Percentiles rank a stretch among this genome's conserved stretches.
Evolutionary conservation across 208 protist genomes (phyloP).

Genomic region (Leishmania gerbilli): DNA sequence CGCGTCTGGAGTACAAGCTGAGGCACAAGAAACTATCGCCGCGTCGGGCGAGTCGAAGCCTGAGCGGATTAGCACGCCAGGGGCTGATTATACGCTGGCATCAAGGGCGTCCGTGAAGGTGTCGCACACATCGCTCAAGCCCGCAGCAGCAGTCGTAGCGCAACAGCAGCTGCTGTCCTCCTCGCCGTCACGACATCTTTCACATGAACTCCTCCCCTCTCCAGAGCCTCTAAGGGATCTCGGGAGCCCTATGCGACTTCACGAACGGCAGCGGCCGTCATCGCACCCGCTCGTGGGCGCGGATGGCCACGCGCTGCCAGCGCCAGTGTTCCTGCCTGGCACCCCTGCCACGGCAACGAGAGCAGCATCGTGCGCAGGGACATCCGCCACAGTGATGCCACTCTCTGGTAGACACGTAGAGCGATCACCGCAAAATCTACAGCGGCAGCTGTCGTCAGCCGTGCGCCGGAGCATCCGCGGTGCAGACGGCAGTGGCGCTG

Average conservation of each 20-base stretch:
- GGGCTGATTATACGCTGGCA: not conserved
- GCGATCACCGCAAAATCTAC: not conserved
- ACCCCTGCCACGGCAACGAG: no score
- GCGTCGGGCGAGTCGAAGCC: not conserved
- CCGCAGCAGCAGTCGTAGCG: not conserved
- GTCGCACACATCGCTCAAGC: not conserved
- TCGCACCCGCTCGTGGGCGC: conserved; percentile 42
- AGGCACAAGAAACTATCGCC: not conserved
- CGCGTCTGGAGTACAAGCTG: not conserved
- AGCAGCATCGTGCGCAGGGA: no score
- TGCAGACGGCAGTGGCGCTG: conserved; percentile 15
- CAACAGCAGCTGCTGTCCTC: not conserved
- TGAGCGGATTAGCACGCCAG: not conserved
- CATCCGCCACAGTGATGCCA: conserved; percentile 15
- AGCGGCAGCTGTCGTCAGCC: conserved; percentile 11
- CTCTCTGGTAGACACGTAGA: not conserved
- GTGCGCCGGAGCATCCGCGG: conserved; percentile 22
- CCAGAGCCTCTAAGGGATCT: not conserved
- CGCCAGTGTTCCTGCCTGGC: conserved; percentile 21
- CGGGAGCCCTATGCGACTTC: no score
- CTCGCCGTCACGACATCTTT: not conserved
- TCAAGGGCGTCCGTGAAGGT: not conserved
- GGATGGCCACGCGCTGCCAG: conserved; percentile 36
- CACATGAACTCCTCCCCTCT: not conserved
- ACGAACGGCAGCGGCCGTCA: not conserved